A percentile compares a stretch with the other conserved stretches of the same genome.
These are phyloP conservation scores for Agrostemma githago DNA, from an alignment of 148 eudicot species.

Conservation along the genomic window DNA sequence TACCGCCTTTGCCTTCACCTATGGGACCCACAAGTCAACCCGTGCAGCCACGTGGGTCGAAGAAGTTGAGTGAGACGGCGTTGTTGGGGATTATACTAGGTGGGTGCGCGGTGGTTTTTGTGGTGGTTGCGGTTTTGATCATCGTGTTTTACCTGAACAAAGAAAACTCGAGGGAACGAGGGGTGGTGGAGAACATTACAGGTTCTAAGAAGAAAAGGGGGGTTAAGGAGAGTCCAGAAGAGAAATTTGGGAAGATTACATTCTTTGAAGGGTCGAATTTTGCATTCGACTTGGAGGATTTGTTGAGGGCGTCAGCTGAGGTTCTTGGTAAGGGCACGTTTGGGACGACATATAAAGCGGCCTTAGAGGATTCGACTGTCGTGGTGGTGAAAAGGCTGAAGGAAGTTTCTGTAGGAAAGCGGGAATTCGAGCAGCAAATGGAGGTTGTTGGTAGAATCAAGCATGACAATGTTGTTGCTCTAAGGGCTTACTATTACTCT, in stretches of 20 bases:
- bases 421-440: constrained; percentile 82
- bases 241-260: constrained; percentile 37
- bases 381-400: constrained; percentile 74
- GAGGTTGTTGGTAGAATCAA: constrained; percentile 55
- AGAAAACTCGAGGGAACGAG: constrained; percentile 10
- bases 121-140: constrained; percentile 38
- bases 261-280: constrained; percentile 55
- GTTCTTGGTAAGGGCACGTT: constrained; percentile 76
- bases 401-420: constrained; percentile 48
- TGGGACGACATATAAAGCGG: constrained; percentile 74
- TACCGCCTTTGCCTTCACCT: constrained; percentile 34
- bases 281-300: constrained; percentile 74
- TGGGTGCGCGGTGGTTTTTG: constrained; percentile 35
- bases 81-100: constrained; percentile 55
- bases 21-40: constrained; percentile 27
- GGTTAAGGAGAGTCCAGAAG: constrained; percentile 30
- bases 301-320: constrained; percentile 79
- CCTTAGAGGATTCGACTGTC: constrained; percentile 55
- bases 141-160: constrained; percentile 37
- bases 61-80: constrained; percentile 40
- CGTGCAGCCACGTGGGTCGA: constrained; percentile 21
- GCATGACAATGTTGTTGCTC: constrained; percentile 71
- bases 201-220: constrained; percentile 28
- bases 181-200: constrained; percentile 21
- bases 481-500: constrained; percentile 77